phyloP scores from a whole-genome alignment of 495 filamentous ascomycete genomes.

The Hypoxylon fragiforme region DNA sequence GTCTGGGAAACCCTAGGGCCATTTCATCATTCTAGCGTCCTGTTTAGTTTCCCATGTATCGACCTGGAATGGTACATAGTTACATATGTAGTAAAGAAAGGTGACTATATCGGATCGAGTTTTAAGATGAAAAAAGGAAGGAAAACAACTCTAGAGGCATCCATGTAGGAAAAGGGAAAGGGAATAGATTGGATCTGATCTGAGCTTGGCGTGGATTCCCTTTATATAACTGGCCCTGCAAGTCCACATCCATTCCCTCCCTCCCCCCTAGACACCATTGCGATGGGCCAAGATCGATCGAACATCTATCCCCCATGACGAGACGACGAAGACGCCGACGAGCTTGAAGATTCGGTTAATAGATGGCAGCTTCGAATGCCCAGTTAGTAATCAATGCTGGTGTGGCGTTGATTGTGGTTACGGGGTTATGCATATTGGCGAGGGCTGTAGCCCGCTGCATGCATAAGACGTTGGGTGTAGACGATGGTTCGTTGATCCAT shows the following conservation, averaged over 20 bases:
- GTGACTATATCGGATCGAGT: too few species aligned
- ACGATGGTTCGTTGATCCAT: constrained; percentile 24
- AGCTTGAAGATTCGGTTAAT: not conserved
- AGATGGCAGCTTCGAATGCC: constrained; percentile 13
- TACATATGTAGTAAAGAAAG: too few species aligned
- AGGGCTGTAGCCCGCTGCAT: constrained; percentile 20
- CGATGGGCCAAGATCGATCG: constrained; percentile 12
- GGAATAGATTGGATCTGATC: too few species aligned
- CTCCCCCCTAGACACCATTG: constrained; percentile 1
- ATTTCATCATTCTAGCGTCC: constrained; percentile 8
- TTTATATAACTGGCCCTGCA: constrained; percentile 15
- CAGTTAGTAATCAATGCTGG: constrained; percentile 12
- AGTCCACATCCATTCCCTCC: too few species aligned
- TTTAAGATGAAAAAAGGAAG: too few species aligned
- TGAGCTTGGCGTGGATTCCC: too few species aligned
- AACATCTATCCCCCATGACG: not conserved
- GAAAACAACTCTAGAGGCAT: too few species aligned
- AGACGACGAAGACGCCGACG: not conserved
- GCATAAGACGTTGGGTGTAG: constrained; percentile 22
- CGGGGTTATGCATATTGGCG: constrained; percentile 17
- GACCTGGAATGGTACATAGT: too few species aligned
- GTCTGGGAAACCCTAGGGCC: constrained; percentile 5
- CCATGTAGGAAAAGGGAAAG: not conserved
- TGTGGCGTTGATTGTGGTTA: constrained; percentile 18
- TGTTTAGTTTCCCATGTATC: constrained; percentile 8